Evolutionary conservation across 2,329 filamentous ascomycete species (phyloP).

Genomic region (Penicillium frequentans): DNA sequence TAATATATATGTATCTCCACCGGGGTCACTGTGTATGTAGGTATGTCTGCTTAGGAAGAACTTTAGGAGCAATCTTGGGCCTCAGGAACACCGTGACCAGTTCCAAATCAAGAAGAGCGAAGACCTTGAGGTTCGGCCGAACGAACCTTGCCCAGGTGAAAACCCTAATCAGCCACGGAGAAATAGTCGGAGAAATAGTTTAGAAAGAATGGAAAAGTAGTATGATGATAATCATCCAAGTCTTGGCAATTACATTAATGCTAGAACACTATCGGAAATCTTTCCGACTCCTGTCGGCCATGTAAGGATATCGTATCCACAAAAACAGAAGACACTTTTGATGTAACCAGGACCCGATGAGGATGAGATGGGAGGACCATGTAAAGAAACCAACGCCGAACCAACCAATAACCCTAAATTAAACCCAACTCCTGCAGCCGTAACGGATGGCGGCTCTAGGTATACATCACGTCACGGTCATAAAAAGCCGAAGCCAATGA

Average conservation of each 20-base stretch:
- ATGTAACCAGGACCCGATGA: conserved; percentile 22
- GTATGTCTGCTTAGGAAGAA: no score
- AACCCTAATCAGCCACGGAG: no score
- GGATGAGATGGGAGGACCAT: conserved; percentile 17
- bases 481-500: conserved; percentile 6
- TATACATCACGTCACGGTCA: conserved; percentile 21
- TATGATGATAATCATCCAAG: conserved; percentile 12
- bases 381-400: conserved; percentile 1
- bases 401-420: not conserved
- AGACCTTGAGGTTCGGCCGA: no score
- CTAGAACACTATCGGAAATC: conserved; percentile 15
- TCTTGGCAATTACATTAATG: conserved; percentile 25
- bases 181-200: not conserved
- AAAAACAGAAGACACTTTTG: conserved; percentile 25
- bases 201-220: not conserved
- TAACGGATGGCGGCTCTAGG: conserved; percentile 7
- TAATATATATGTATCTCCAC: no score
- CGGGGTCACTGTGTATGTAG: no score
- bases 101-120: no score
- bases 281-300: not conserved
- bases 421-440: not conserved
- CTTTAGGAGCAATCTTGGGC: no score
- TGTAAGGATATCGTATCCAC: conserved; percentile 8
- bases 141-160: no score
- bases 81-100: no score